Evolutionary conservation across 73 alveolate species (phyloP).

Genomic region (Paramecium octaurelia): DNA sequence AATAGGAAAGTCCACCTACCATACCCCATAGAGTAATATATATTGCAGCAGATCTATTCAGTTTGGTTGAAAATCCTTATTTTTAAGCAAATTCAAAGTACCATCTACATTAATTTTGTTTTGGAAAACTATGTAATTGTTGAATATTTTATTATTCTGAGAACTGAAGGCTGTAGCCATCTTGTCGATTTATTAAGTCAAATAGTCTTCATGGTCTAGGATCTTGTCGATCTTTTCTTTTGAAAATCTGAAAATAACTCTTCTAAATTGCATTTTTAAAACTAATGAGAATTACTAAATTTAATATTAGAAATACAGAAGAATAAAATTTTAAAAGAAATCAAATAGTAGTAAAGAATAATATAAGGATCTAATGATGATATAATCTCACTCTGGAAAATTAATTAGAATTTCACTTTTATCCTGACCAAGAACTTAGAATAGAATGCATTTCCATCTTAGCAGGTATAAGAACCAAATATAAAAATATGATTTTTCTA

Average conservation of each 20-base stretch:
- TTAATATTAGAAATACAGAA: not conserved
- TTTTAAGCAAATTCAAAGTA: not conserved
- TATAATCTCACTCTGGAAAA: slow-evolving; percentile 8
- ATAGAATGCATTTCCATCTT: slow-evolving; percentile 71
- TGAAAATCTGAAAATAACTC: not conserved
- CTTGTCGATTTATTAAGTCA: not conserved
- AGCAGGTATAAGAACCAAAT: slow-evolving; percentile 29
- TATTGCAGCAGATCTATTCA: not conserved
- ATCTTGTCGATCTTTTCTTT: not conserved
- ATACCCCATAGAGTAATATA: not conserved
- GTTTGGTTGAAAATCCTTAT: not conserved
- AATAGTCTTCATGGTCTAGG: not conserved
- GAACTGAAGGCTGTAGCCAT: not conserved
- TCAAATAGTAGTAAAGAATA: no score
- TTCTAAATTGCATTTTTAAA: not conserved
- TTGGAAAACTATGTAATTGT: not conserved
- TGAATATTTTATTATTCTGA: not conserved
- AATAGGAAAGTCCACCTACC: slow-evolving; percentile 19
- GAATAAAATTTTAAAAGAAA: not conserved
- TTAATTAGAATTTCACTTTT: not conserved
- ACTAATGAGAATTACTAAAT: slow-evolving; percentile 1
- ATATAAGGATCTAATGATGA: not conserved
- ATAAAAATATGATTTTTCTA: not conserved
- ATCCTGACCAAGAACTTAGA: slow-evolving; percentile 70
- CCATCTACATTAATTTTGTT: not conserved